phyloP scores from a whole-genome alignment of 306 rosid genomes.

The Ammopiptanthus mongolicus region DNA sequence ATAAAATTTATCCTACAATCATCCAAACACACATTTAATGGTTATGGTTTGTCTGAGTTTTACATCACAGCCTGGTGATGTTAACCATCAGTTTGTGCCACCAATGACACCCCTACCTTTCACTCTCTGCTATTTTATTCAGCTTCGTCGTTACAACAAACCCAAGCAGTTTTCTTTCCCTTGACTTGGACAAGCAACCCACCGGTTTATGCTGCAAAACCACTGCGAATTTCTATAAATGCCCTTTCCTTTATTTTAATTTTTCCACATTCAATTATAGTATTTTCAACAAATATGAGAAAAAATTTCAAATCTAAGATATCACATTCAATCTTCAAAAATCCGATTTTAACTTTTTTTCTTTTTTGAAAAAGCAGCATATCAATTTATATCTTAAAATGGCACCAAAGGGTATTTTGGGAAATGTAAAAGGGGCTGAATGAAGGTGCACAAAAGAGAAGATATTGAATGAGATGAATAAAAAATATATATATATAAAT shows the following conservation, averaged over 20 bases:
- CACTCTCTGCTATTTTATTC: constrained; percentile 7
- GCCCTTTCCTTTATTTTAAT: constrained; percentile 21
- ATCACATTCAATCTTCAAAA: not conserved
- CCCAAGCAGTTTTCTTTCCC: constrained; percentile 68
- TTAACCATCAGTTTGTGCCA: constrained; percentile 13
- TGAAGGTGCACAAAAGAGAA: not conserved
- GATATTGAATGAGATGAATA: constrained; percentile 11
- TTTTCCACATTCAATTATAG: not conserved
- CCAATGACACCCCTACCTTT: not conserved
- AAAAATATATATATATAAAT: constrained; percentile 39
- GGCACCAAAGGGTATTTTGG: constrained; percentile 29
- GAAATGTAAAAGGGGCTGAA: constrained; percentile 1
- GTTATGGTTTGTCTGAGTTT: not conserved
- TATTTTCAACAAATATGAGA: not conserved
- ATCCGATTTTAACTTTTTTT: constrained; percentile 4
- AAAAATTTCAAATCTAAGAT: not conserved
- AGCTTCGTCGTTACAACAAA: constrained; percentile 67
- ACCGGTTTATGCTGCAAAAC: constrained; percentile 47
- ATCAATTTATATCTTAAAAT: not conserved
- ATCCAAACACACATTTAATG: too few relatives aligned
- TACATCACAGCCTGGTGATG: constrained; percentile 28
- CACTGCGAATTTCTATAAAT: constrained; percentile 16
- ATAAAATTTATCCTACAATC: too few relatives aligned
- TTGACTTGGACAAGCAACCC: constrained; percentile 58
- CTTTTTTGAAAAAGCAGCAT: not conserved